Percentiles rank a stretch among this genome's conserved stretches.
Evolutionary conservation across 139 green algal genomes (phyloP).

Genomic region (Chlorella sorokiniana): DNA sequence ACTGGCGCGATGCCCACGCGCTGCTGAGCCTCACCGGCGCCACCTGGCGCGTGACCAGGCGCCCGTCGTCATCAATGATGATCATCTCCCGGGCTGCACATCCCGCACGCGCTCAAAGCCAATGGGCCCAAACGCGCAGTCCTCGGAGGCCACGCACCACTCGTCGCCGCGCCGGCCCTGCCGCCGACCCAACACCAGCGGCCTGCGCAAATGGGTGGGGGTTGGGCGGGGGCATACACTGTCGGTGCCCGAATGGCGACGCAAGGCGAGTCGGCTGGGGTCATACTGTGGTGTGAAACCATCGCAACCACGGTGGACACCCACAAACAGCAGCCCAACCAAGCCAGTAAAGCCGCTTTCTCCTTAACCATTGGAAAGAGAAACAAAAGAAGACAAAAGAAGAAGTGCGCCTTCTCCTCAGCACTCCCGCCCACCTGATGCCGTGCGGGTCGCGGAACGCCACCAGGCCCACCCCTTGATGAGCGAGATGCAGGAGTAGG

Average conservation of each 20-base stretch:
- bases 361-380: too few relatives aligned
- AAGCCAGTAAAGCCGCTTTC: too few relatives aligned
- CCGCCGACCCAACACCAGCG: conserved; percentile 87
- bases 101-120: conserved; percentile 93
- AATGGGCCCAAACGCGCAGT: conserved; percentile 98
- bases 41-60: conserved; percentile 79
- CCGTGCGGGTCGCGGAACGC: conserved; percentile 96
- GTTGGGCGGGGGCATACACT: background rate
- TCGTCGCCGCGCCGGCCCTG: conserved; percentile 68
- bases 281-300: too few relatives aligned
- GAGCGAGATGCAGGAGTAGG: conserved; percentile 92
- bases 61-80: conserved; percentile 84
- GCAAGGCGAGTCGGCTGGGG: too few relatives aligned
- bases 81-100: conserved; percentile 95
- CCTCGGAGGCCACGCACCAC: conserved; percentile 94
- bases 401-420: too few relatives aligned
- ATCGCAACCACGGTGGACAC: too few relatives aligned
- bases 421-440: conserved; percentile 72
- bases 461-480: conserved; percentile 95
- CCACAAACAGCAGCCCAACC: too few relatives aligned
- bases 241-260: background rate
- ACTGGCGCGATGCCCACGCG: background rate
- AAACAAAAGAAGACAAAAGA: too few relatives aligned
- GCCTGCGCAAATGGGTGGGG: conserved; percentile 53
- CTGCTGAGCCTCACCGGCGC: conserved; percentile 38